Base-by-base conservation (phyloP, 2,329 filamentous ascomycete genomes). In the Zymoseptoria passerinii region DNA sequence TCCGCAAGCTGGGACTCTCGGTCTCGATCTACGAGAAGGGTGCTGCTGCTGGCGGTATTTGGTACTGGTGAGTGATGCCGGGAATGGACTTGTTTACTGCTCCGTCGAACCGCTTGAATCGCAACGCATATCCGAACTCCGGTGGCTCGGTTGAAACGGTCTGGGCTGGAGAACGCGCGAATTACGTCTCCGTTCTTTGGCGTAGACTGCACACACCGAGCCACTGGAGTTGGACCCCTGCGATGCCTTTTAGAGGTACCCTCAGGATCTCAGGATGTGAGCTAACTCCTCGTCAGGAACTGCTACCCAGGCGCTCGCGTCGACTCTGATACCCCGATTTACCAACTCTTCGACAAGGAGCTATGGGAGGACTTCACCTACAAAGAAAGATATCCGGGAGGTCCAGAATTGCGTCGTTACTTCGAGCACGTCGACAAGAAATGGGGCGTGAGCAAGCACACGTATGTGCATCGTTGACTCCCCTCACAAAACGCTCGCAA, bases 351-450 rank as follows among this genome's bases (percentile, higher is more conserved):
- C 52, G 63, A 66, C 53, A 66, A 66, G 52, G 66, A 68, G 59
- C 61, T 67, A 2, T 69, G 63, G 60, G 64, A 82, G 66, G 78
- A 78, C 6, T 86, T 81, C 81, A 83, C 74, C 23, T 86, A 81
- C 61, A 65, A 61, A 51, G 64, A 68, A 54, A 59, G 64, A 4
- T 71, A 68, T 48, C 61, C 67, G 4, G 66, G 60, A 6, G 67
- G 59, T 75, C 57, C 56, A n/a, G 82, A 86, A 51, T 73, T 86
- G 1, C 76, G 79, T 10, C 67, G 68, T 9, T 86, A 86, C 68
- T 86, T 86, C 65, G 77, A 82, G 27, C 80, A 83, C 53, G 78
- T 84, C 8, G 83, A 84, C 56, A 79, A 80, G 58, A 76, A 80
- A 9, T 65, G 83, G 20, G 71, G 77, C 20, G 70, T 86, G 18